phyloP scores from a whole-genome alignment of 2,329 filamentous ascomycete genomes.

The Clarireedia homoeocarpa region DNA sequence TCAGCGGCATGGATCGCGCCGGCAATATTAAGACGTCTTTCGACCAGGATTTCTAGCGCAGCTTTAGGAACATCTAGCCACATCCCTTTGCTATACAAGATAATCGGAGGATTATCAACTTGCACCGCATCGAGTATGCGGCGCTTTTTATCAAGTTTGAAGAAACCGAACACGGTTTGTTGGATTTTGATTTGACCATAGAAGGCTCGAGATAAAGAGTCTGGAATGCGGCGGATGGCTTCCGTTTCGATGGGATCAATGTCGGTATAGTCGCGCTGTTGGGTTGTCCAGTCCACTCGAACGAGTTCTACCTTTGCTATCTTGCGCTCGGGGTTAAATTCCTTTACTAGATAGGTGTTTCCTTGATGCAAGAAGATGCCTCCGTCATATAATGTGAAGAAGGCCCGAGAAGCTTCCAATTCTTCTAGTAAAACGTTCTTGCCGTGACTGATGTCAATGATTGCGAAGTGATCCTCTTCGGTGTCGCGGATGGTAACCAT shows the following conservation, averaged over 20 bases:
- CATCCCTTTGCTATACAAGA: slow-evolving; percentile 79
- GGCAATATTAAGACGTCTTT: slow-evolving; percentile 67
- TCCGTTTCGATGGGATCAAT: slow-evolving; percentile 91
- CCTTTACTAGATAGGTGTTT: slow-evolving; percentile 83
- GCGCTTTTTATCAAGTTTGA: slow-evolving; percentile 84
- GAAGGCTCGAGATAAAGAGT: slow-evolving; percentile 63
- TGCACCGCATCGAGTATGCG: slow-evolving; percentile 86
- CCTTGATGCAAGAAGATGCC: slow-evolving; percentile 97
- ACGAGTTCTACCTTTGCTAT: slow-evolving; percentile 85
- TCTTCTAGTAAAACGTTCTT: slow-evolving; percentile 86
- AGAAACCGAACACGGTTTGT: slow-evolving; percentile 90
- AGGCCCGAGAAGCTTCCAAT: slow-evolving; percentile 89
- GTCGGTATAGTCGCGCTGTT: slow-evolving; percentile 88
- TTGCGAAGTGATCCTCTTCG: slow-evolving; percentile 85
- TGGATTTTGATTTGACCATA: slow-evolving; percentile 81
- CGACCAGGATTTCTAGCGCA: slow-evolving; percentile 71
- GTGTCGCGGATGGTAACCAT: slow-evolving; percentile 85
- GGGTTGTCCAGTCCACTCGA: slow-evolving; percentile 89
- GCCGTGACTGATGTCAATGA: slow-evolving; percentile 78
- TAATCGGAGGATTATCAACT: slow-evolving; percentile 87
- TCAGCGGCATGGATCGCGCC: slow-evolving; percentile 92
- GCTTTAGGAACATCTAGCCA: slow-evolving; percentile 85
- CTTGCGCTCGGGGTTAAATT: slow-evolving; percentile 72
- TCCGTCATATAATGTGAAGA: slow-evolving; percentile 93
- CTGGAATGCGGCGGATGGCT: slow-evolving; percentile 64